Evolutionary conservation across 805 yeast species (phyloP).

Genomic region (Nakazawaea siamensis): DNA sequence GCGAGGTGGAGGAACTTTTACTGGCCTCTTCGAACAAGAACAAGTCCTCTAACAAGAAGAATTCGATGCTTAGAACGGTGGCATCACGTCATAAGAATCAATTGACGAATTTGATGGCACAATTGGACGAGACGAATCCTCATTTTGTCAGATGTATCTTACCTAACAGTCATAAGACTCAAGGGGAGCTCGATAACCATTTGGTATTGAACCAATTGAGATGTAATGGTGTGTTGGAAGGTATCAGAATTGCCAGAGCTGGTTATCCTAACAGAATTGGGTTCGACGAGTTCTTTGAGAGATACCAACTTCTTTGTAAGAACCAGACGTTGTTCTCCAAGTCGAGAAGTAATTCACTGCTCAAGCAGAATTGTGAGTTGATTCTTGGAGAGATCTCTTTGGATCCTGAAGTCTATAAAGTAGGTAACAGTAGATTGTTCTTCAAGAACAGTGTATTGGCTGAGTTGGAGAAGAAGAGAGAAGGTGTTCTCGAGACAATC

Average conservation of each 20-base stretch:
- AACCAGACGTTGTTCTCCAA: constrained; percentile 17
- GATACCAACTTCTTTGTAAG: constrained; percentile 65
- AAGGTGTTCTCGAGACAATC: constrained; percentile 45
- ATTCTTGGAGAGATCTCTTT: constrained; percentile 57
- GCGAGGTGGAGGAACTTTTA: constrained; percentile 18
- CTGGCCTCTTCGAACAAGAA: constrained; percentile 17
- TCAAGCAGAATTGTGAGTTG: constrained; percentile 61
- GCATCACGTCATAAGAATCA: constrained; percentile 89
- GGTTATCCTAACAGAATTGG: constrained; percentile 93
- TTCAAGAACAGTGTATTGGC: constrained; percentile 76
- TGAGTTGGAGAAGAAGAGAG: constrained; percentile 70
- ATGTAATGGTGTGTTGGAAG: constrained; percentile 97
- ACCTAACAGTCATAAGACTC: constrained; percentile 72
- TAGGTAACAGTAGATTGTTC: constrained; percentile 67
- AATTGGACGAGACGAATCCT: constrained; percentile 76
- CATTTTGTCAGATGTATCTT: constrained; percentile 95
- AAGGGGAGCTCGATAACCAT: constrained; percentile 63
- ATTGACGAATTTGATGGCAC: constrained; percentile 59
- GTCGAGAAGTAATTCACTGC: constrained; percentile 28
- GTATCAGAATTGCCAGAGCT: constrained; percentile 92
- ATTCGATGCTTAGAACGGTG: constrained; percentile 59
- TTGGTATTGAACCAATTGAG: constrained; percentile 83
- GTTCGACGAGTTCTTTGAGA: constrained; percentile 67
- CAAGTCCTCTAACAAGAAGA: constrained; percentile 14
- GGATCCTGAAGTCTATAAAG: constrained; percentile 49